Evolutionary conservation across 2,329 filamentous ascomycete species (phyloP).

Genomic region (Claviceps sorghi): DNA sequence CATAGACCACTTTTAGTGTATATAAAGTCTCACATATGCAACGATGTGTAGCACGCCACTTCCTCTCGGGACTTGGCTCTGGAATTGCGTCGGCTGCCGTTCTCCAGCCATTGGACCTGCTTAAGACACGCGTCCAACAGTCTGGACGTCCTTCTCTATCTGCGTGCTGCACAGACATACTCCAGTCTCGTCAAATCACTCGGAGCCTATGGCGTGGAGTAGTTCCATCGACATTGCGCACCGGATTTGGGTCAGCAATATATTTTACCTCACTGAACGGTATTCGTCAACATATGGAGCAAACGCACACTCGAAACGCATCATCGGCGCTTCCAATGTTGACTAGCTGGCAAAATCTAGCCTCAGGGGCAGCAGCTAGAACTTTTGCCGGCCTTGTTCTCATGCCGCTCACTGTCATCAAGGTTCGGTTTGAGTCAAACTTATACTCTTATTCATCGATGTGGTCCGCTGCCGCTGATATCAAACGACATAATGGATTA

Average conservation of each 20-base stretch:
- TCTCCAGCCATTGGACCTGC: constrained; percentile 84
- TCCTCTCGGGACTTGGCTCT: constrained; percentile 73
- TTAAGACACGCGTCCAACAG: constrained; percentile 94
- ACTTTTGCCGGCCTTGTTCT: constrained; percentile 78
- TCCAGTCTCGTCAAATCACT: constrained; percentile 45
- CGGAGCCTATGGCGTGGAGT: constrained; percentile 83
- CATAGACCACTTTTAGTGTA: neutral
- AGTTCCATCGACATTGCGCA: constrained; percentile 80
- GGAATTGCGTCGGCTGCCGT: constrained; percentile 79
- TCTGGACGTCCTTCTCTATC: constrained; percentile 54
- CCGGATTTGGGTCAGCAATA: constrained; percentile 80
- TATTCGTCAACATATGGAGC: constrained; percentile 50
- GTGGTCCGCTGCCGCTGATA: constrained; percentile 56
- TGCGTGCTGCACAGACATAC: constrained; percentile 21
- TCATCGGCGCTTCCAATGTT: constrained; percentile 71
- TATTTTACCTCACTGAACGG: constrained; percentile 86
- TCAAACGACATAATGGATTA: constrained; percentile 55
- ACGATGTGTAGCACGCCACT: constrained; percentile 56
- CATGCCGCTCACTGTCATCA: constrained; percentile 93
- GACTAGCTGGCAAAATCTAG: constrained; percentile 69
- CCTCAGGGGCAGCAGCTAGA: constrained; percentile 70
- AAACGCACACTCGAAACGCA: constrained; percentile 12
- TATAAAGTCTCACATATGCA: neutral
- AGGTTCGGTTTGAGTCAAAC: constrained; percentile 86
- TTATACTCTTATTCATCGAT: constrained; percentile 74